Evolutionary conservation across 345 rosid genomes (phyloP).

Genomic region (Camelina hispida): DNA sequence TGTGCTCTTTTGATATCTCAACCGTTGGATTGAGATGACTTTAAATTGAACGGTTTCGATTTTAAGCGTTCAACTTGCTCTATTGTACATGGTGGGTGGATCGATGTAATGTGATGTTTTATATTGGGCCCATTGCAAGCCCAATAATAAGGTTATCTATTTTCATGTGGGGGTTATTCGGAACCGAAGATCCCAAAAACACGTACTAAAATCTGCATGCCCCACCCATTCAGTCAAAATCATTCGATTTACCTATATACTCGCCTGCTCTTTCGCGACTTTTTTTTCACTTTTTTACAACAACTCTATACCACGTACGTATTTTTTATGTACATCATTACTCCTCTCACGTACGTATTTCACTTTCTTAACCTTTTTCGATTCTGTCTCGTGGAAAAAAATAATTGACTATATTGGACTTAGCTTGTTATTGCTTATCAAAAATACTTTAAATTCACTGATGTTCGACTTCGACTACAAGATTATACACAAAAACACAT

Average conservation of each 20-base stretch:
- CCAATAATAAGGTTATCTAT: too few relatives aligned
- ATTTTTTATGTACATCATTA: too few relatives aligned
- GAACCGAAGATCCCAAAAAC: too few relatives aligned
- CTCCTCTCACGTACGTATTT: background rate
- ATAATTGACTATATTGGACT: too few relatives aligned
- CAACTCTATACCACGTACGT: background rate
- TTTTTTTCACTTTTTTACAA: background rate
- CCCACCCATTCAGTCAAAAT: too few relatives aligned
- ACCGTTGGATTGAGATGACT: slow-evolving; percentile 29
- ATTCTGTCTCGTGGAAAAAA: too few relatives aligned
- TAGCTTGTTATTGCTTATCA: too few relatives aligned
- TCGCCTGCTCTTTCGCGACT: background rate
- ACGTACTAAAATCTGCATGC: too few relatives aligned
- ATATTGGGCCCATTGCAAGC: slow-evolving; percentile 20
- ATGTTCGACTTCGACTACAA: background rate
- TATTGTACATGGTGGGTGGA: too few relatives aligned
- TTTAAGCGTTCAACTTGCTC: background rate
- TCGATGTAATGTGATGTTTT: background rate
- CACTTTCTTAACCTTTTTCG: too few relatives aligned
- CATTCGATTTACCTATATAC: background rate
- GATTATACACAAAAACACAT: too few relatives aligned
- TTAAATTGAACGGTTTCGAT: background rate
- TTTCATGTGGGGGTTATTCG: too few relatives aligned
- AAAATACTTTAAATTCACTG: background rate
- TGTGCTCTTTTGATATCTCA: background rate